Conservation (phyloP, 2,329 filamentous ascomycete genomes). For the Monascus ruber region DNA sequence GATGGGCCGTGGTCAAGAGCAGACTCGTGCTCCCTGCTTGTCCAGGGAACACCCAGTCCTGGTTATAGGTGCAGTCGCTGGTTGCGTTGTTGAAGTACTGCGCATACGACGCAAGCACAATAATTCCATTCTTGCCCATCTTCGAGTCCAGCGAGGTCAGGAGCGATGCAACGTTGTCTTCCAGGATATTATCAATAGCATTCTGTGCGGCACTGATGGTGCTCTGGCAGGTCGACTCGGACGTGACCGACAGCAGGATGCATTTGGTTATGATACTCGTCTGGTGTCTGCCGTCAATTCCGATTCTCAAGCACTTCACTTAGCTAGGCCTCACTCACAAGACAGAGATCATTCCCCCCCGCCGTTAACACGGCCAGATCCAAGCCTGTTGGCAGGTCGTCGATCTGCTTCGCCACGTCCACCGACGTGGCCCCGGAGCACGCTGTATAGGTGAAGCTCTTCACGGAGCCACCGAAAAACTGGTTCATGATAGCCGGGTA, state of each 20-base stretch:
- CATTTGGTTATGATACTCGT: constrained; percentile 10
- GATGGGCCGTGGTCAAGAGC: neutral
- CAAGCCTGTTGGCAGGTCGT: constrained; percentile 13
- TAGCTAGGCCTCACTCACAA: constrained; percentile 8
- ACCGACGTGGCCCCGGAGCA: constrained; percentile 14
- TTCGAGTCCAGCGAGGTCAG: neutral
- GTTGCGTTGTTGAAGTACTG: neutral
- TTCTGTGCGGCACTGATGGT: neutral
- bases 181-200: neutral
- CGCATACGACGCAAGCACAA: neutral
- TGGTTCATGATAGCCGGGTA: constrained; percentile 18
- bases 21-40: neutral
- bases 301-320: neutral
- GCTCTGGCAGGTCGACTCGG: constrained; percentile 5
- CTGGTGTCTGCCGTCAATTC: neutral
- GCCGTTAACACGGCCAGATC: constrained; percentile 28
- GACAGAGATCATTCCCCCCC: constrained; percentile 29
- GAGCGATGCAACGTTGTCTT: neutral
- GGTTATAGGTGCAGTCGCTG: neutral
- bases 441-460: constrained; percentile 8
- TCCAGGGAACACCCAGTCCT: neutral
- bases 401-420: constrained; percentile 6
- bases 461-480: constrained; percentile 9
- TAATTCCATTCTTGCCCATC: neutral
- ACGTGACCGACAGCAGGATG: constrained; percentile 8